Evolutionary conservation across 768 basidiomycete genomes (phyloP), one percentile per base, ranked within the genome.

Genomic region (Fomitopsis pulvina): DNA sequence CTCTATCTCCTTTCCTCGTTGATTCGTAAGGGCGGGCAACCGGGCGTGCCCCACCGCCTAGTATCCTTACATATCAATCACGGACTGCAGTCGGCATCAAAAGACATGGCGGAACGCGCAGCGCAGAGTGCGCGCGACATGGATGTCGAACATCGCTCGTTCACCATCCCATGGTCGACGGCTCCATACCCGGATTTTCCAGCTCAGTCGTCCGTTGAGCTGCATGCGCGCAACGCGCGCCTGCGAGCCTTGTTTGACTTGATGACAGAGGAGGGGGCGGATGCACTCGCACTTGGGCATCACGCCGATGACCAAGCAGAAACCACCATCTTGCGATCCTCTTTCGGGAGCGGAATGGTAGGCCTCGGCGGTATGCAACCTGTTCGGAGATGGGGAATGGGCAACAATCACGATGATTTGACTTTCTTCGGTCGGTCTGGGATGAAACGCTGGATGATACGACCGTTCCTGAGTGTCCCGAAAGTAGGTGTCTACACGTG

Each of bases 241-340:
- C 81, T 82, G 55, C 67, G 68, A 41, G 45, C 72, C 9, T 55
- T 87, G 30, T 77, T 79, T 50, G 49, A 67, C n/a, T 64, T 59
- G 0, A 76, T 87, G 77, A 60, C 61, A 4, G 51, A 54, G 1
- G 51, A 63, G 0, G 58, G 70, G 1, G 63, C 72, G 3, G 55
- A 69, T 14, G 61, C 72, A 12, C 61, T 90, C 47, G 84, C 83
- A 0, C 74, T 83, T 43, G 90, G 78, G 0, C 90, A 92, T 57
- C 90, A 92, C 60, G 75, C 76, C 2, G 87, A 92, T 60, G 90
- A 92, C 60, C 87, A 92, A 61, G 75, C 91, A 9, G 90, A 92
- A 62, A 92, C 90, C 0, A 74, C 80, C 26, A 66, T 92, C 45
- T 80, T 90, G 73, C 79, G 90, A 4, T 61, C 85, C 14, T 72